Base-by-base conservation (phyloP, 108 stramenopile species). In the Pseudonitzschia multistriata region DNA sequence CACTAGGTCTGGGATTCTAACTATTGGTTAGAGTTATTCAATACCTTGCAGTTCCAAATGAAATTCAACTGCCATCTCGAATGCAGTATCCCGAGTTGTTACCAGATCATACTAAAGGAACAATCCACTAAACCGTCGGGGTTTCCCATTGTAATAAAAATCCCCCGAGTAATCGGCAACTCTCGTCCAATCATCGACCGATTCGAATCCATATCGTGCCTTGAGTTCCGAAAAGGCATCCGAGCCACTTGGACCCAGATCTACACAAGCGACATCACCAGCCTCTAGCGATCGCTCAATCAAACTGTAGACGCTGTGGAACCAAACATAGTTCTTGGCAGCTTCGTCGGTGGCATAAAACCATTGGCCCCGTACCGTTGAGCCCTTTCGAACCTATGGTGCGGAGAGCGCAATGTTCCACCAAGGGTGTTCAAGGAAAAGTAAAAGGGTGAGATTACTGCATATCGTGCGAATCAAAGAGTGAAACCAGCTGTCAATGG, bases 311-410 rank as follows among this genome's bases (percentile, higher is more conserved):
- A 90, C 89, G 36, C 73, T 79, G 52, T 90, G 89, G 42, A 90
- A 90, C 89, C 89, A 90, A 15, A 90, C 89, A 74, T 90, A 90
- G 53, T 74, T 49, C 65, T 76, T 83, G 21, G 89, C 76, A 7
- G 89, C 89, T 60, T 76, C 83, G 69, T 90, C 85, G 65, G 81
- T 75, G 31, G 86, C 86, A 57, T 90, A 90, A 68, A 90, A 90
- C 89, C 89, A 90, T 55, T 90, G 89, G 11, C 89, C 89, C 8
- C 89, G 74, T 14, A 85, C 61, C 13, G 86, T 87, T 6, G 77
- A 76, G 6, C 82, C 89, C 63, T 90, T 90, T 17, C 75, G 62
- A 19, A 87, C 86, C 63, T 64, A 72, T 85, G 17, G 42, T 1
- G 11, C 42, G 42, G 17, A 13, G 2, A 2, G 42, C 17, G 42